Conservation (phyloP, 78 protist genomes). For the Capsaspora owczarzaki region DNA sequence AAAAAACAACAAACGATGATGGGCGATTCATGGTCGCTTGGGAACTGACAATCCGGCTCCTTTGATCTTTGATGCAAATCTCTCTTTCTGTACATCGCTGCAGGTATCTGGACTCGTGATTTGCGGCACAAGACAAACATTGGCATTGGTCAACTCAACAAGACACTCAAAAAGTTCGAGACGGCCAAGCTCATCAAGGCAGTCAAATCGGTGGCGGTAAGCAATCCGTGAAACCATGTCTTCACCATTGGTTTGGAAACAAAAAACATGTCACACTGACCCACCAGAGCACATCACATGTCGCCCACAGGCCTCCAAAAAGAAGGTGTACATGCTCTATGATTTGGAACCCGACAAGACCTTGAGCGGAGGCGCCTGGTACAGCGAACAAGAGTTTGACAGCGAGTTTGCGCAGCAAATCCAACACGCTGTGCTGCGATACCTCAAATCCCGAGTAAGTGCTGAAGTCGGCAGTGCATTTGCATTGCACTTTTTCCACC, state of each 20-base stretch:
- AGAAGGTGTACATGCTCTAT: constrained; percentile 58
- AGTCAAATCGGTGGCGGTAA: constrained; percentile 38
- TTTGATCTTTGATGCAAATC: background rate
- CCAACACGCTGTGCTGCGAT: no score
- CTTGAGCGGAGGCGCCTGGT: constrained; percentile 53
- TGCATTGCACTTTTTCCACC: no score
- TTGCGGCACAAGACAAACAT: constrained; percentile 24
- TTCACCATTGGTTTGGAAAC: background rate
- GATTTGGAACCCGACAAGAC: constrained; percentile 52
- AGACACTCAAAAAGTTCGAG: constrained; percentile 44
- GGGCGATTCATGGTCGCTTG: background rate
- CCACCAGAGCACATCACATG: background rate
- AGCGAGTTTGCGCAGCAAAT: constrained; percentile 10
- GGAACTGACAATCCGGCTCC: background rate
- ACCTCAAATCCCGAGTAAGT: no score
- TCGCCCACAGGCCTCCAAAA: constrained; percentile 3
- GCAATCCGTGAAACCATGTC: background rate
- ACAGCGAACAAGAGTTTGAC: constrained; percentile 41
- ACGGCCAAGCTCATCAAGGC: constrained; percentile 43
- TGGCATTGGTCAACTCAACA: constrained; percentile 47
- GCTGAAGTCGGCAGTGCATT: no score
- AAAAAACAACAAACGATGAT: no score
- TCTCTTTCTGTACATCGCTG: background rate
- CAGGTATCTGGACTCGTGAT: constrained; percentile 49
- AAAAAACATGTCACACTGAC: constrained; percentile 13